A percentile compares a stretch with the other conserved stretches of the same genome.
phyloP scores from a whole-genome alignment of 805 yeast genomes.

The Wickerhamiella parazyma region DNA sequence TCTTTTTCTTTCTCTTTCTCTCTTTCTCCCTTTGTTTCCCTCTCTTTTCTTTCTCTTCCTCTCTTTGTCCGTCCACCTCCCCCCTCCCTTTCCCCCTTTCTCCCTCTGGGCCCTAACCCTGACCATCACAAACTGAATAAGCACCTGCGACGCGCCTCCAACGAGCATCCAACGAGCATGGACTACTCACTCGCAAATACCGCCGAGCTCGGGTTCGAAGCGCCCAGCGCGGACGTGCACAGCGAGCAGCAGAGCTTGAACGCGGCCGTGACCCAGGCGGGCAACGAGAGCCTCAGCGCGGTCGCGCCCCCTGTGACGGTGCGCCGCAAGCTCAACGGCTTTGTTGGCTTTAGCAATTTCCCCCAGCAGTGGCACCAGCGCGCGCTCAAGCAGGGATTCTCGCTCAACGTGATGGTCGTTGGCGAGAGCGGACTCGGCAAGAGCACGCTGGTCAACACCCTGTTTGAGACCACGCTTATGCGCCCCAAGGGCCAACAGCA shows the following conservation, averaged over 20 bases:
- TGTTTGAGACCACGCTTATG: slow-evolving; percentile 53
- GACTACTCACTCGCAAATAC: background rate
- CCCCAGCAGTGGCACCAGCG: slow-evolving; percentile 99
- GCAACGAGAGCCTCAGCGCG: slow-evolving; percentile 6
- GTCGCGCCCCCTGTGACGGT: slow-evolving; percentile 38
- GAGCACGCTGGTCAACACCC: slow-evolving; percentile 78
- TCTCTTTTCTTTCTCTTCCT: too few relatives aligned
- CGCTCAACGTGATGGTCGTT: slow-evolving; percentile 75
- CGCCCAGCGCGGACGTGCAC: slow-evolving; percentile 4
- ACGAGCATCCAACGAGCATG: background rate
- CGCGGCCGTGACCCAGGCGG: slow-evolving; percentile 12
- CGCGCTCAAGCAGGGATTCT: slow-evolving; percentile 79
- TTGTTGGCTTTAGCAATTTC: slow-evolving; percentile 92
- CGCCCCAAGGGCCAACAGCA: slow-evolving; percentile 4
- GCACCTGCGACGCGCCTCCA: background rate
- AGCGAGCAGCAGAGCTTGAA: slow-evolving; percentile 12
- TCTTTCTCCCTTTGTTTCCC: too few relatives aligned
- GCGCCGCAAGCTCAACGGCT: slow-evolving; percentile 74
- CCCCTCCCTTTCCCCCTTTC: too few relatives aligned
- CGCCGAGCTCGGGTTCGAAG: slow-evolving; percentile 6
- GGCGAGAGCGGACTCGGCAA: slow-evolving; percentile 83
- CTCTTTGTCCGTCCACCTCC: too few relatives aligned
- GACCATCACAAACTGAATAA: background rate
- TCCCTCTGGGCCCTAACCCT: background rate
- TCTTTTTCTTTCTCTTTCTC: too few relatives aligned